Conservation (phyloP, 73 alveolate genomes). For the Paramecium tetraurelia region DNA sequence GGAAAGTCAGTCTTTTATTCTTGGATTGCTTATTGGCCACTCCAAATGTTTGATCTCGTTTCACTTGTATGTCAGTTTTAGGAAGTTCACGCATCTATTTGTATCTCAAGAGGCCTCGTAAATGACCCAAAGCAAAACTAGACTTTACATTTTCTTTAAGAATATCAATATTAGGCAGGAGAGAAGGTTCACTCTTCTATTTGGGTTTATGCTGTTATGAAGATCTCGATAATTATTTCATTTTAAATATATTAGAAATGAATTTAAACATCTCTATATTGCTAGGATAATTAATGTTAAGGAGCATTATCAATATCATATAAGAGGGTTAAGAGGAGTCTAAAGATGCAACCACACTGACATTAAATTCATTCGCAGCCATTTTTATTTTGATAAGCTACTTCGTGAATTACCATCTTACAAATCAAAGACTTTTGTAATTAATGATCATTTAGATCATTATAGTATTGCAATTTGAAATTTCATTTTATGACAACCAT, state of each 20-base stretch:
- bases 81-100: neutral
- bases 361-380: neutral
- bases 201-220: neutral
- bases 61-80: neutral
- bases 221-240: neutral
- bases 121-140: constrained; percentile 20
- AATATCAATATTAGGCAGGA: constrained; percentile 6
- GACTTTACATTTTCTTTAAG: constrained; percentile 24
- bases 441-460: neutral
- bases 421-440: neutral
- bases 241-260: neutral
- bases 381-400: neutral
- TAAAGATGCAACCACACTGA: neutral
- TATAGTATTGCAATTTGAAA: neutral
- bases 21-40: neutral
- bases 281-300: neutral
- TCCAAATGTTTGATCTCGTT: neutral
- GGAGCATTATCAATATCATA: neutral
- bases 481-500: neutral
- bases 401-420: neutral
- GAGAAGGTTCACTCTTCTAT: constrained; percentile 35
- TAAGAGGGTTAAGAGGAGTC: neutral
- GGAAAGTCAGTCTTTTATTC: constrained; percentile 26
- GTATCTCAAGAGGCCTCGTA: neutral
- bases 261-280: neutral